Evolutionary conservation across 2,329 filamentous ascomycete species (phyloP).

Genomic region (Ceratocystiopsis brevicomis): DNA sequence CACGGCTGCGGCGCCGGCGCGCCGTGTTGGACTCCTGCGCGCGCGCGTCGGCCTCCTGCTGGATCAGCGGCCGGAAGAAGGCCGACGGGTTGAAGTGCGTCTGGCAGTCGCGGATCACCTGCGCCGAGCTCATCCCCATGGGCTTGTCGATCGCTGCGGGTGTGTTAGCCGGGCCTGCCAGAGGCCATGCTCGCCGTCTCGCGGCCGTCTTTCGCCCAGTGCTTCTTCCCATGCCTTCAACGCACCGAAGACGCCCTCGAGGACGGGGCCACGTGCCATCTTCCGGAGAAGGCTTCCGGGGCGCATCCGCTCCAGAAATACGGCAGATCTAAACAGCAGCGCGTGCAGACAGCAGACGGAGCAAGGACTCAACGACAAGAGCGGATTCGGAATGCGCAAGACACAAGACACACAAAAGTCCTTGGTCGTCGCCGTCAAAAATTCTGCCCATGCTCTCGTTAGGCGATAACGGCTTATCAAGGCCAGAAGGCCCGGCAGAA

Average conservation of each 20-base stretch:
- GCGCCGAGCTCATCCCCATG: constrained; percentile 66
- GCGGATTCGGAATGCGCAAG: neutral
- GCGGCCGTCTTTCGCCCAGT: no score
- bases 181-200: neutral
- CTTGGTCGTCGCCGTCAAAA: no score
- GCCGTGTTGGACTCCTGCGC: constrained; percentile 35
- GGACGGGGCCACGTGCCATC: neutral
- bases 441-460: no score
- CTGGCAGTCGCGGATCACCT: constrained; percentile 79
- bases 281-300: neutral
- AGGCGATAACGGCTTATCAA: no score
- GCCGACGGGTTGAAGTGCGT: constrained; percentile 61
- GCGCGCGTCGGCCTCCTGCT: constrained; percentile 34
- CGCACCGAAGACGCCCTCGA: neutral
- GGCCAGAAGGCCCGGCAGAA: no score
- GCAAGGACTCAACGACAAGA: neutral
- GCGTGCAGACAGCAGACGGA: neutral
- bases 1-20: constrained; percentile 38
- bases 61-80: constrained; percentile 57
- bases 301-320: neutral
- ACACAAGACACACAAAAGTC: neutral
- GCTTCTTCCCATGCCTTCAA: neutral
- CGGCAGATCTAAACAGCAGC: neutral
- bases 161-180: no score
- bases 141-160: constrained; percentile 86